phyloP scores from a whole-genome alignment of 2,329 filamentous ascomycete genomes.

The Sphaceloma murrayae region DNA sequence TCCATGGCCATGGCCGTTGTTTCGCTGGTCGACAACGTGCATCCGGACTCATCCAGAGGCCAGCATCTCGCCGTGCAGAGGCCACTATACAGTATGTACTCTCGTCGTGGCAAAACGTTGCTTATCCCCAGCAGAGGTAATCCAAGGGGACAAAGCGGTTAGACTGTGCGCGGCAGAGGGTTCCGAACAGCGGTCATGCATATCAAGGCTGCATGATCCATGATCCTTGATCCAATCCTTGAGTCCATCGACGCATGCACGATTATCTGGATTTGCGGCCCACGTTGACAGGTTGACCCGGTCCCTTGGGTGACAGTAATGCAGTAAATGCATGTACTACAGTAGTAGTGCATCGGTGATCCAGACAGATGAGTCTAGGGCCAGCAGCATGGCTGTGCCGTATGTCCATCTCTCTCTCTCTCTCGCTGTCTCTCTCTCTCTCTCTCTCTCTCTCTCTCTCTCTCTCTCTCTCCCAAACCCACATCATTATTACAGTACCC shows the following conservation, averaged over 20 bases:
- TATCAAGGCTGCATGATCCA: neutral
- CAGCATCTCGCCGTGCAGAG: neutral
- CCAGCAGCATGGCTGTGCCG: too few species aligned
- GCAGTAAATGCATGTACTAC: too few species aligned
- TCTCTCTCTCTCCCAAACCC: too few species aligned
- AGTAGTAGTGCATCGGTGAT: too few species aligned
- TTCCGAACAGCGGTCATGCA: slow-evolving; percentile 14
- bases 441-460: too few species aligned
- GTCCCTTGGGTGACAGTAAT: slow-evolving; percentile 4
- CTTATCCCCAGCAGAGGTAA: slow-evolving; percentile 6
- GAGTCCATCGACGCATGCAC: slow-evolving; percentile 7
- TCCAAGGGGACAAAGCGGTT: neutral
- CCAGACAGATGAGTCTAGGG: too few species aligned
- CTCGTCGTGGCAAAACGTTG: too few species aligned
- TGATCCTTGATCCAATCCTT: too few species aligned
- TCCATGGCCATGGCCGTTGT: neutral
- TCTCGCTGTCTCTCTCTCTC: too few species aligned
- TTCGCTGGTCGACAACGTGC: slow-evolving; percentile 6
- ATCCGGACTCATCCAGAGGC: slow-evolving; percentile 4
- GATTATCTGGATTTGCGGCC: slow-evolving; percentile 7
- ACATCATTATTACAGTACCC: too few species aligned
- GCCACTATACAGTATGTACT: too few species aligned
- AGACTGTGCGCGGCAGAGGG: slow-evolving; percentile 3
- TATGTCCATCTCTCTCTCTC: too few species aligned
- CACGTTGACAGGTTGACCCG: slow-evolving; percentile 2